Percentiles rank a stretch among this genome's conserved stretches.
Conservation (phyloP, 352 stramenopile genomes). For the Pythium rhizo-oryzae region DNA sequence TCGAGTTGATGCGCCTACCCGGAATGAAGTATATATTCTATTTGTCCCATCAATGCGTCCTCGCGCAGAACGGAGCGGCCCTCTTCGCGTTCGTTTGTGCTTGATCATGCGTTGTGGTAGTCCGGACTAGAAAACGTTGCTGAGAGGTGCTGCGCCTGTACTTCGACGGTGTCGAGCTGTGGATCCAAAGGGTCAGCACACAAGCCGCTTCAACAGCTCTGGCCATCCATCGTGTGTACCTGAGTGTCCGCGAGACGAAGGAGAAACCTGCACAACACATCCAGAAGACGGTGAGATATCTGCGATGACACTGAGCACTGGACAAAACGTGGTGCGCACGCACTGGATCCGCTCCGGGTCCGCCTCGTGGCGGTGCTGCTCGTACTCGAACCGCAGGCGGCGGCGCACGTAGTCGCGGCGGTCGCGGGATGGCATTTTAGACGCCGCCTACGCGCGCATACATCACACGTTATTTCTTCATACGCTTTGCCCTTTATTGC, state of each 20-base stretch:
- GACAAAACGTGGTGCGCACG: background rate
- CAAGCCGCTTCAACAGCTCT: background rate
- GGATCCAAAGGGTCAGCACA: background rate
- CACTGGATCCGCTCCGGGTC: constrained; percentile 59
- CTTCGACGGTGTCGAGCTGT: constrained; percentile 72
- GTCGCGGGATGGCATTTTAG: constrained; percentile 69
- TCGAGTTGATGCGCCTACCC: background rate
- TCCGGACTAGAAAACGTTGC: constrained; percentile 64
- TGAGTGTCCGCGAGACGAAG: constrained; percentile 71
- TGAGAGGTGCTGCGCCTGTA: constrained; percentile 66
- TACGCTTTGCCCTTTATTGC: too few species aligned
- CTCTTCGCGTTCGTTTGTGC: background rate
- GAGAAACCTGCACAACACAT: constrained; percentile 42
- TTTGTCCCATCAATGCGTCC: background rate
- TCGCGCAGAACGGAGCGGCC: too few species aligned
- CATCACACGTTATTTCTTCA: background rate
- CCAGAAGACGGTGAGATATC: background rate
- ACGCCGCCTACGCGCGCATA: constrained; percentile 43
- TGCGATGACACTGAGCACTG: background rate
- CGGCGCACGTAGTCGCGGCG: constrained; percentile 66
- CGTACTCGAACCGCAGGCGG: constrained; percentile 70
- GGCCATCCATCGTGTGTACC: constrained; percentile 17
- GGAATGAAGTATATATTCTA: background rate
- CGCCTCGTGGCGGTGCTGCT: constrained; percentile 59
- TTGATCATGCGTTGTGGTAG: constrained; percentile 48